Base-by-base conservation (phyloP, 2,329 filamentous ascomycete species). In the Lanzia echinophila region DNA sequence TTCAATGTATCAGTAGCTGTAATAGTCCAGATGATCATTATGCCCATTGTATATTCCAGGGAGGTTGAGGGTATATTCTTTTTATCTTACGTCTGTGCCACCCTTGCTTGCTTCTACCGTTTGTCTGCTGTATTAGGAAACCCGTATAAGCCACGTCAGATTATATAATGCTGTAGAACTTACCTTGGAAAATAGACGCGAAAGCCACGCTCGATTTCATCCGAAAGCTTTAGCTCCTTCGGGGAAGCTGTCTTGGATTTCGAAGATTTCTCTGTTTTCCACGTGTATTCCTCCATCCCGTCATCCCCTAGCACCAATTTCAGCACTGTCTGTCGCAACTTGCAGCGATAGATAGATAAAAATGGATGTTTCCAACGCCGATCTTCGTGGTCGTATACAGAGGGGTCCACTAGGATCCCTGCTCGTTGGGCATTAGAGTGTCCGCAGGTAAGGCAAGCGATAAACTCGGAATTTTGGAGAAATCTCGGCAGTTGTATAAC, bases 141-240 rank as follows among this genome's bases (percentile, higher is more conserved):
- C 41, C 48, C 10, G 36, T n/a, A n/a, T 19, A 33, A 17, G 24
- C 36, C 31, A 36, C 24, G 31, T 47, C 19, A 48, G 4, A 33
- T 47, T 42, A 20, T 20, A 17, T 42, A 20, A 7, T 22, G 22
- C 6, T 6, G 4, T 19, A 44, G 7, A 41, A 33, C 10, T 13
- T 32, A 70, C 1, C 86, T 90, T 2, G 90, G 91, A 63, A 92
- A 96, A 69, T 91, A 95, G 49, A 95, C 78, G 10, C 84, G 80
- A 61, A 94, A 79, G 46, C 75, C 74, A 32, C 81, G 70, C 57
- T 71, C 71, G 42, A 68, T 36, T 45, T 59, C 59, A 52, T 63
- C 59, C 43, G 57, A 47, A 51, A 63, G 49, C 47, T 60, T 59
- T 24, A 47, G 53, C 46, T 66, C 63, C 42, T 44, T 55, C 46